Base-by-base conservation (phyloP, 257 asterid genomes). In the Striga asiatica region DNA sequence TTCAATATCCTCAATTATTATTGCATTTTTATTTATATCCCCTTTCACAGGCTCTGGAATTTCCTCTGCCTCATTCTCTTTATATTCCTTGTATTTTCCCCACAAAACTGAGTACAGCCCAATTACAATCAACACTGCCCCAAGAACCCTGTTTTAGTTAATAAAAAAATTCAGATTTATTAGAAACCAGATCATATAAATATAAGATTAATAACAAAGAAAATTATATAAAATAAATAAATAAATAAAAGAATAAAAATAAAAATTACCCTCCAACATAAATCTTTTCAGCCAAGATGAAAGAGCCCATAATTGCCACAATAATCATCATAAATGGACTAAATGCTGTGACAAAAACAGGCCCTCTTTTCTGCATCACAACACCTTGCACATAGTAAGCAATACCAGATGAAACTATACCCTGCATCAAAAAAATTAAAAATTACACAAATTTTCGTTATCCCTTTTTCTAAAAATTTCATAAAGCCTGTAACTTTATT, bases 341-440 rank as follows among this genome's bases (percentile, higher is more conserved):
- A 59, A 81, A 81, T 22, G 89, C 77, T 46, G 84, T 81, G 2
- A 71, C 89, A 58, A 81, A 81, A 24, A 81, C 84, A 19, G 89
- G 89, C 46, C 89, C 89, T 56, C 78, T 75, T 56, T 72, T 69
- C 56, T 77, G 62, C 84, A 81, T 81, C 20, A 81, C 76, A 35
- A 72, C 49, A 3, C 82, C 89, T 81, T 81, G 89, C 37, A 77
- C 80, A 66, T 81, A 77, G 53, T 81, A 81, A 22, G 89, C 81
- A 24, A 78, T 74, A 49, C 89, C 67, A 16, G 89, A 81, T 31
- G 84, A 70, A 12, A 81, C 74, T 6, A 79, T 73, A 31, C 86
- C 82, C 86, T 79, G 72, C 24, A 21, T 3, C 25, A n/a, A 14
- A n/a, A 39, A 3, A 39, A 39, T 39, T 14, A 14, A 35, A 12